Evolutionary conservation across 2,329 filamentous ascomycete species (phyloP).

Genomic region (Claviceps cyperi): DNA sequence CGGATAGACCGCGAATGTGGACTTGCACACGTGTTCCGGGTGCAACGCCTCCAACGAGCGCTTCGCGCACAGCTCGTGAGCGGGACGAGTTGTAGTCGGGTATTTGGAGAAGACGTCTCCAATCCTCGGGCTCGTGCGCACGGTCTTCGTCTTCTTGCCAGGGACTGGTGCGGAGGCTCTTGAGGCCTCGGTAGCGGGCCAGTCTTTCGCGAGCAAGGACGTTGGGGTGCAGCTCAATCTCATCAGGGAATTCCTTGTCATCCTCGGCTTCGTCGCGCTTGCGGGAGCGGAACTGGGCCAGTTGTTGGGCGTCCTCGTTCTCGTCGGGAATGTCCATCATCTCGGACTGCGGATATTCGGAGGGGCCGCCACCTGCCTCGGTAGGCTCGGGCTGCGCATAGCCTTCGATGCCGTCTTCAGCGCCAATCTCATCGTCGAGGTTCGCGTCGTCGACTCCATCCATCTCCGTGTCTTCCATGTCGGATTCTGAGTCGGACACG

Average conservation of each 20-base stretch:
- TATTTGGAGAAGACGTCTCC: constrained; percentile 72
- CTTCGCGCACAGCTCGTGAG: constrained; percentile 63
- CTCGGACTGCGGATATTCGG: constrained; percentile 88
- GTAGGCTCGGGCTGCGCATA: constrained; percentile 52
- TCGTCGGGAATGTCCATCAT: constrained; percentile 80
- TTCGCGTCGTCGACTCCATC: constrained; percentile 37
- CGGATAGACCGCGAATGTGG: constrained; percentile 45
- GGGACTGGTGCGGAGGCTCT: constrained; percentile 71
- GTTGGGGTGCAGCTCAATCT: constrained; percentile 84
- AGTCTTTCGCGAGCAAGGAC: constrained; percentile 76
- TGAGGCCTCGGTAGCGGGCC: constrained; percentile 76
- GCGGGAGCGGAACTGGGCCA: constrained; percentile 66
- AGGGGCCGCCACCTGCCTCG: constrained; percentile 59
- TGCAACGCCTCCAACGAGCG: constrained; percentile 73
- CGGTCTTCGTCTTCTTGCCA: constrained; percentile 86
- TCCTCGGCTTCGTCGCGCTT: constrained; percentile 73
- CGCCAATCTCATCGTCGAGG: constrained; percentile 44
- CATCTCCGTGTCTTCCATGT: constrained; percentile 55
- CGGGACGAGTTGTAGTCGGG: constrained; percentile 80
- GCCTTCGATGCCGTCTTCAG: constrained; percentile 73
- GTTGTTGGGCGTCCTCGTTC: constrained; percentile 59
- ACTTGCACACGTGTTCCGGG: constrained; percentile 74
- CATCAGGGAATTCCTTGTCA: constrained; percentile 90
- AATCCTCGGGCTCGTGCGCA: constrained; percentile 77
- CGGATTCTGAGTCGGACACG: constrained; percentile 72